Base-by-base conservation (phyloP, 305 asterid genomes). In the Lippia alba region DNA sequence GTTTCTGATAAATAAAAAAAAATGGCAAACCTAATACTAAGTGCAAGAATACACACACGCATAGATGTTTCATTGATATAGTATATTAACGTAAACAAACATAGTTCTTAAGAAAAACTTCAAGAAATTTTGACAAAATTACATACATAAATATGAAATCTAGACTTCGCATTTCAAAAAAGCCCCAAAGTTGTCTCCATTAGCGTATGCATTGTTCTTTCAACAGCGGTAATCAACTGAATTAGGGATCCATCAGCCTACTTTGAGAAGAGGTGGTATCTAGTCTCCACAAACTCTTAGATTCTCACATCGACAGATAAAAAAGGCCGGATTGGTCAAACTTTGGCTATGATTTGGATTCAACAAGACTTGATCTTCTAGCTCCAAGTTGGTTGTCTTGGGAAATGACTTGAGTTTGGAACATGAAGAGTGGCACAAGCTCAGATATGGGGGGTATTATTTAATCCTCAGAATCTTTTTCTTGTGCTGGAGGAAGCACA, bases 1-100 rank as follows among this genome's bases (percentile, higher is more conserved):
- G 77, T 32, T 50, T 62, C 78, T 67, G 82, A 71, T 58, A 39
- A 53, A 45, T 4, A 36, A 60, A 32, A 67, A 50, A 4, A 44
- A 44, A 6, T 24, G 12, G 67, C 34, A 57, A 55, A 55, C 55
- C 46, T 36, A 66, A 68, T 1, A 20, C 8, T 74, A 20, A 45
- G 39, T 48, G 18, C 54, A 48, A 4, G 18, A 14, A 48, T n/a
- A 48, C 54, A 48, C 17, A n/a, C 18, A 48, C 8, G n/a, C 8
- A 48, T 9, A 62, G 66, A 41, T 45, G 15, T 19, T 49, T 19
- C 18, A 50, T 49, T n/a, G 53, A 17, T 12, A 34, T 51, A 8
- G 9, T 53, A 53, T n/a, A 16, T 51, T 17, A 10, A 54, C 55
- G 11, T 12, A 3, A 32, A 55, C 40, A 10, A 17, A 56, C 3